These are phyloP conservation scores for Dillenia suffruticosa DNA, from an alignment of 164 flowering plant genomes.

Conservation along the genomic window DNA sequence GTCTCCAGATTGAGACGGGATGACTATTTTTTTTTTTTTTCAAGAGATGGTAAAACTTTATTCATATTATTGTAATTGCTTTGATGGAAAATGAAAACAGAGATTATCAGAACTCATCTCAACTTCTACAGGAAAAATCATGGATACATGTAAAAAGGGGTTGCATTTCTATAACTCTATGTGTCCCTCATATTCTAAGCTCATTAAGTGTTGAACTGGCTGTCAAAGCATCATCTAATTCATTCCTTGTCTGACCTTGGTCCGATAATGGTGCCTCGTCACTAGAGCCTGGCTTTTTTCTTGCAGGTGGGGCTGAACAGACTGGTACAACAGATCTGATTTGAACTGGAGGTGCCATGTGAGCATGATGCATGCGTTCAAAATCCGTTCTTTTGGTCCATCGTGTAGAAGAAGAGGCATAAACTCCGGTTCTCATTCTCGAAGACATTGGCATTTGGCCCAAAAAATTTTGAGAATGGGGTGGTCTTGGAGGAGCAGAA, in stretches of 20 bases:
- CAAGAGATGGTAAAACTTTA: too few species aligned
- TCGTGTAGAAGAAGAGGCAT: constrained; percentile 15
- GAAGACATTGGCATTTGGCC: constrained; percentile 15
- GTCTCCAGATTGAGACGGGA: too few species aligned
- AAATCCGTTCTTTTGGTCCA: constrained; percentile 5
- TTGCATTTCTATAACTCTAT: too few species aligned
- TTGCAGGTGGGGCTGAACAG: constrained; percentile 47
- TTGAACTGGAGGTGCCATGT: constrained; percentile 54
- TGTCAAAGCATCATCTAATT: constrained; percentile 11
- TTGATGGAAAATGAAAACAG: too few species aligned
- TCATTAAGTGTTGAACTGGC: constrained; percentile 23
- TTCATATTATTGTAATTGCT: too few species aligned
- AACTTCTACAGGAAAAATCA: too few species aligned
- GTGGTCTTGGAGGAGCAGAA: constrained; percentile 8
- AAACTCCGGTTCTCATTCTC: constrained; percentile 23
- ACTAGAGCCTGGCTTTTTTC: constrained; percentile 17
- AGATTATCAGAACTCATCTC: too few species aligned
- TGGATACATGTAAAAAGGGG: too few species aligned
- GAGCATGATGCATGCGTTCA: constrained; percentile 12
- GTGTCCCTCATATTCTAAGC: constrained; percentile 20
- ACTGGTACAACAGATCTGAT: constrained; percentile 55
- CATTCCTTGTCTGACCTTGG: constrained; percentile 14
- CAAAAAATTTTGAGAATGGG: background rate
- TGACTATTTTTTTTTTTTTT: too few species aligned
- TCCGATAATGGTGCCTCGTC: constrained; percentile 12